Evolutionary conservation across 2,329 filamentous ascomycete genomes (phyloP).

Genomic region (Colletotrichum musicola): DNA sequence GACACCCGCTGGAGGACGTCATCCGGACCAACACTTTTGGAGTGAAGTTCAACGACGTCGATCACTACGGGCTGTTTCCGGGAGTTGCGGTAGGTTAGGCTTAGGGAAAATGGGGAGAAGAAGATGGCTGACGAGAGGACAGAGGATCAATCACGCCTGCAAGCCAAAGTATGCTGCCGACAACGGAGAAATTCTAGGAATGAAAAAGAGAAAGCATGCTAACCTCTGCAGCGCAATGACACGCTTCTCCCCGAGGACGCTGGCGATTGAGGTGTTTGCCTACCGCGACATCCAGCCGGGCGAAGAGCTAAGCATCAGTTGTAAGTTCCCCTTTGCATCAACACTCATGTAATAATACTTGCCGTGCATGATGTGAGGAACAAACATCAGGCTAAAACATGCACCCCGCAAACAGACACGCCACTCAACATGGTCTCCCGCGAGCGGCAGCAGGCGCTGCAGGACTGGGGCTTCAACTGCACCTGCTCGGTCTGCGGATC

Average conservation of each 20-base stretch:
- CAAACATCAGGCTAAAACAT: background rate
- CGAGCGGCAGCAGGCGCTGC: conserved; percentile 42
- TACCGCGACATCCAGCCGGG: conserved; percentile 50
- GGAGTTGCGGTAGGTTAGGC: conserved; percentile 47
- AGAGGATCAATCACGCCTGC: conserved; percentile 54
- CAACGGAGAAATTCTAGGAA: background rate
- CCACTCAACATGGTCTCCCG: conserved; percentile 44
- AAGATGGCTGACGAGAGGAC: background rate
- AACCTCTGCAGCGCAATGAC: conserved; percentile 46
- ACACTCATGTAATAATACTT: too few relatives aligned
- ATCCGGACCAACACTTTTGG: conserved; percentile 52
- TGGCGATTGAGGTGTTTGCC: conserved; percentile 50
- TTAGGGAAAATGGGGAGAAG: background rate
- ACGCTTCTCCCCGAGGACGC: conserved; percentile 47
- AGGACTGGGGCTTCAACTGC: conserved; percentile 47
- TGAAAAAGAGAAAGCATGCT: background rate
- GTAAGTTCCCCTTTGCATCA: conserved; percentile 39
- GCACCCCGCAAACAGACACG: conserved; percentile 39
- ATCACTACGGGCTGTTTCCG: conserved; percentile 48
- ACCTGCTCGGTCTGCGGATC: conserved; percentile 44
- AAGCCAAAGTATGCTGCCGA: conserved; percentile 49
- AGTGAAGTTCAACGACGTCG: conserved; percentile 40
- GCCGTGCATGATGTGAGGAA: too few relatives aligned
- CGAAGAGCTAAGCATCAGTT: conserved; percentile 53
- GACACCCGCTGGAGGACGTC: conserved; percentile 49